Conservation (phyloP, 257 asterid genomes). For the Ocimum tenuiflorum region DNA sequence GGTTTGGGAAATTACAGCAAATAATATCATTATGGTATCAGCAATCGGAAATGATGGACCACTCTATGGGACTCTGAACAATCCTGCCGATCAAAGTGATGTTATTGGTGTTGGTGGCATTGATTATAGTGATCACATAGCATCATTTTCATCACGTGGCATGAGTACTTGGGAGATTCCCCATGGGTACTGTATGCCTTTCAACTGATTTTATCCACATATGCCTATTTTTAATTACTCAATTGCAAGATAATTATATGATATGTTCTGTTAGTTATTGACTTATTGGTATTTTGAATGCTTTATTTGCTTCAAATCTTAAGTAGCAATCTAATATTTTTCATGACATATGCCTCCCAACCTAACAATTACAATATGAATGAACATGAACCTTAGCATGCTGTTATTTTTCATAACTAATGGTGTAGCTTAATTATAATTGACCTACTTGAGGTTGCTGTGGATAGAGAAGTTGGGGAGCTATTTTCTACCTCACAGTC, state of each 20-base stretch:
- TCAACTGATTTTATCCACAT: conserved; percentile 9
- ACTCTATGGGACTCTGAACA: conserved; percentile 95
- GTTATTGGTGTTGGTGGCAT: conserved; percentile 99
- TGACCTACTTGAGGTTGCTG: conserved; percentile 5
- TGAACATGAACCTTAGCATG: background rate
- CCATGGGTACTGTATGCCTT: conserved; percentile 65
- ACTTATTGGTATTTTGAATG: conserved; percentile 3
- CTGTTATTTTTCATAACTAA: background rate
- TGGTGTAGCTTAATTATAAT: background rate
- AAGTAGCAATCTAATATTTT: background rate
- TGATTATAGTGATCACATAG: conserved; percentile 96
- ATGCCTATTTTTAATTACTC: background rate
- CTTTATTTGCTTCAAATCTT: background rate
- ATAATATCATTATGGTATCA: conserved; percentile 92
- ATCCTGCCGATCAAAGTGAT: conserved; percentile 99
- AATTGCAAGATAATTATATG: conserved; percentile 8
- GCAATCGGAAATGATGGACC: conserved; percentile 99
- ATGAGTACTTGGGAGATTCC: conserved; percentile 99
- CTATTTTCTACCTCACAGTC: background rate
- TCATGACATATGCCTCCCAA: background rate
- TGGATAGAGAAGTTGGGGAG: background rate
- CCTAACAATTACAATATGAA: background rate
- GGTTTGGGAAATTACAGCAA: conserved; percentile 99
- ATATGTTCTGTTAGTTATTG: background rate
- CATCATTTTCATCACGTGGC: conserved; percentile 99